Base-by-base conservation (phyloP, 2,329 filamentous ascomycete species). In the Talaromyces sp. region DNA sequence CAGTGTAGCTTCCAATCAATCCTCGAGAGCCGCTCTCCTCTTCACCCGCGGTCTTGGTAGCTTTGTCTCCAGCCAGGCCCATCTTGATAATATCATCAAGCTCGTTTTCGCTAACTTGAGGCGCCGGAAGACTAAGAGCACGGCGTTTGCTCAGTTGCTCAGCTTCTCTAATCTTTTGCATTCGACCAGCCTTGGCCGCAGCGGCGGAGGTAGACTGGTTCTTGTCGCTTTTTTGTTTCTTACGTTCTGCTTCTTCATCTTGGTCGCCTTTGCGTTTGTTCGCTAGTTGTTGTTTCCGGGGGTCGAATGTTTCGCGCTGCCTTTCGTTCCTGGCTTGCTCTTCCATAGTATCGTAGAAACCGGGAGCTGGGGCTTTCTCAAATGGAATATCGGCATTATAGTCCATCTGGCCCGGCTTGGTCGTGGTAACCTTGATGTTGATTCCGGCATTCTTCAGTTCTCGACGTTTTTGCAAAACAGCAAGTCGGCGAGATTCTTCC, bases 341-440 rank as follows among this genome's bases (percentile, higher is more conserved):
- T 14, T 97, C 92, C 3, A 81, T 81, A 0, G 95, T 99, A 73
- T 99, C 93, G 77, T 93, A 96, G 73, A 99, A 99, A 13, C 95
- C 95, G 24, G 87, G 80, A 0, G 89, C 89, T 0, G 95, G 88
- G 65, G 90, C 90, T 76, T 95, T 97, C 75, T 99, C 95, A 66
- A 99, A 98, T 0, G 95, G 95, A 65, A 99, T 96, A 69, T 99
- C 95, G 68, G 95, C 95, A 76, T 99, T 99, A 81, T 99, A 99
- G 76, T 99, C 95, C 91, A 99, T 99, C 79, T 98, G 89, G 0
- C 95, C 95, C 80, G 91, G 88, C 80, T 98, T 98, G 63, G 89
- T 86, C 14, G 89, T 95, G 2, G 87, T 87, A 60, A 98, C 88
- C 77, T 98, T 99, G 80, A 98, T 92, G 75, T 99, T 99, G 78